Percentiles rank a stretch among this genome's conserved stretches.
Evolutionary conservation across 2,329 filamentous ascomycete species (phyloP).

Genomic region (Colletotrichum sp.): DNA sequence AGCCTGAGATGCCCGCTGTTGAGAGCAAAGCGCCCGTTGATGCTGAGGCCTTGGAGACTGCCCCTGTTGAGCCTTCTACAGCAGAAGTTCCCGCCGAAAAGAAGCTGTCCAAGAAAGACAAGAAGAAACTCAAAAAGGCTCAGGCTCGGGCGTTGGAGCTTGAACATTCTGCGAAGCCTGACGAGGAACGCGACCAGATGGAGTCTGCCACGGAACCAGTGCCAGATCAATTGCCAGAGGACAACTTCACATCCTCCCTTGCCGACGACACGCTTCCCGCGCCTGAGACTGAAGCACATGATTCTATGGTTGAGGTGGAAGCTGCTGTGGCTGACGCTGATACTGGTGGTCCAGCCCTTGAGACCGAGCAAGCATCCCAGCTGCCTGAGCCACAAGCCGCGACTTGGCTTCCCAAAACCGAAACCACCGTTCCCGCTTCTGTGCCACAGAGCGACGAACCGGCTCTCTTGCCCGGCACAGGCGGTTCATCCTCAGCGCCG

Average conservation of each 20-base stretch:
- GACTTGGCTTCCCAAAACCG: no score
- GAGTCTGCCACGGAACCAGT: background rate
- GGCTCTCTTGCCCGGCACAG: background rate
- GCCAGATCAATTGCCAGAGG: background rate
- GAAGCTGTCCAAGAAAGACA: conserved; percentile 27
- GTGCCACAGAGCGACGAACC: background rate
- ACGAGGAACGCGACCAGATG: background rate
- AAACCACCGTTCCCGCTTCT: background rate
- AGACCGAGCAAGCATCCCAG: background rate
- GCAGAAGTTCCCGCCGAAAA: background rate
- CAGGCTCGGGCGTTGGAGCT: conserved; percentile 18
- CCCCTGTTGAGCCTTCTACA: background rate
- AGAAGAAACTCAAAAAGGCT: conserved; percentile 29
- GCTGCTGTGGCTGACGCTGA: background rate
- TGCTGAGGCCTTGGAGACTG: background rate
- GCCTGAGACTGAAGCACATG: background rate
- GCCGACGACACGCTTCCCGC: conserved; percentile 10
- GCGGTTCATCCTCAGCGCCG: background rate
- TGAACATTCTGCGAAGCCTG: background rate
- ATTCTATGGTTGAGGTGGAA: background rate
- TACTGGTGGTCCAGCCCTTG: background rate
- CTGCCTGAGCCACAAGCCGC: background rate
- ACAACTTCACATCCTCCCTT: background rate
- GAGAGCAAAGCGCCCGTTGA: background rate
- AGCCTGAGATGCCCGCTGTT: background rate